Conservation (phyloP, 805 yeast species). For the Myxozyma monticola region DNA sequence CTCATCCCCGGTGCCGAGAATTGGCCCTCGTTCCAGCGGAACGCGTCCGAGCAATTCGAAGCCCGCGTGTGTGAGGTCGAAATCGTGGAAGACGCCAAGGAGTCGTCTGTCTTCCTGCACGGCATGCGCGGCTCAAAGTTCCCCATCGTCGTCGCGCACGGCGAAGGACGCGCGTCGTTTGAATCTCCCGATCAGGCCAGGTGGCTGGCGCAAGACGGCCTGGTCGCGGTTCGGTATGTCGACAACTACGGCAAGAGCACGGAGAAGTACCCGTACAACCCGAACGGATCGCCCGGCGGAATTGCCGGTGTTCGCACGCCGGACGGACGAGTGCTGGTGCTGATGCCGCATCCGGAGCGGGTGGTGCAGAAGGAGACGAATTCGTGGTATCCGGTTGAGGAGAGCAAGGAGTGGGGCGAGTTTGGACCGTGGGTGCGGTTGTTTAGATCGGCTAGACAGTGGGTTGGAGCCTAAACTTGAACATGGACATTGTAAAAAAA, state of each 20-base stretch:
- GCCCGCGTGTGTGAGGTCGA: slow-evolving; percentile 92
- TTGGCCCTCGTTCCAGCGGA: slow-evolving; percentile 96
- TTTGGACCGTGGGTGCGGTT: slow-evolving; percentile 95
- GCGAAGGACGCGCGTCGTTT: slow-evolving; percentile 92
- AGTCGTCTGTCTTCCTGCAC: slow-evolving; percentile 66
- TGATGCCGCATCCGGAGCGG: slow-evolving; percentile 99
- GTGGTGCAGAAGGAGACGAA: slow-evolving; percentile 83
- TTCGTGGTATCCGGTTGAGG: slow-evolving; percentile 81
- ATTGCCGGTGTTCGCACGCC: slow-evolving; percentile 88
- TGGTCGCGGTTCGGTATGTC: slow-evolving; percentile 73
- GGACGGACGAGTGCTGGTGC: slow-evolving; percentile 91
- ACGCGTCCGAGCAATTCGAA: slow-evolving; percentile 91
- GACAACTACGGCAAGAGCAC: slow-evolving; percentile 89
- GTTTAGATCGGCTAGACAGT: slow-evolving; percentile 88
- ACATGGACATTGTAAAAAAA: no score
- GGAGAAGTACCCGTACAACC: slow-evolving; percentile 86
- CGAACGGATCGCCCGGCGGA: slow-evolving; percentile 93
- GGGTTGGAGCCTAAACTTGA: slow-evolving; percentile 58
- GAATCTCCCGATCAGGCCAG: slow-evolving; percentile 47
- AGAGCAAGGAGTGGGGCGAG: slow-evolving; percentile 61
- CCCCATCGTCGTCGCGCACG: slow-evolving; percentile 98
- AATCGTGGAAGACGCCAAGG: slow-evolving; percentile 53
- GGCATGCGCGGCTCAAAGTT: slow-evolving; percentile 91
- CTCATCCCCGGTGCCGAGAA: slow-evolving; percentile 89
- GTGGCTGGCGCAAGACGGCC: slow-evolving; percentile 49